A percentile compares a stretch with the other conserved stretches of the same genome.
Evolutionary conservation across 2,329 filamentous ascomycete genomes (phyloP).

Genomic region (Alternaria ethzedia): DNA sequence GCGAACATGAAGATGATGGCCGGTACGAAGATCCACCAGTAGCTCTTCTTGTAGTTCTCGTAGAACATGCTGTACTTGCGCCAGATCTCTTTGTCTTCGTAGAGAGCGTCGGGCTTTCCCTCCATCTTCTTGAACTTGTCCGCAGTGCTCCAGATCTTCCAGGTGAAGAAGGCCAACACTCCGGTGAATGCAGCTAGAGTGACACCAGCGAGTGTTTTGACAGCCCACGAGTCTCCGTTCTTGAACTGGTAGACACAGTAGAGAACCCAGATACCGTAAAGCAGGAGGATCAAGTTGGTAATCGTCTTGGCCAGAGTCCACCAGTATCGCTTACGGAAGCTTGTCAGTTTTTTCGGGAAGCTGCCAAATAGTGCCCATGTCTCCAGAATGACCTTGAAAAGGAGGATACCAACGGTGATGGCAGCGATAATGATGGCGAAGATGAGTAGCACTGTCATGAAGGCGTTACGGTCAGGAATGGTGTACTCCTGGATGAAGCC

Average conservation of each 20-base stretch:
- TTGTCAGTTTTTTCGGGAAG: constrained; percentile 78
- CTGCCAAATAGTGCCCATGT: constrained; percentile 87
- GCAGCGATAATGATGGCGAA: constrained; percentile 85
- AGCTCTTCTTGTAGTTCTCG: constrained; percentile 89
- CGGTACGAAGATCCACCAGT: constrained; percentile 97
- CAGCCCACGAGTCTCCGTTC: constrained; percentile 91
- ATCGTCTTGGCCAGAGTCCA: constrained; percentile 86
- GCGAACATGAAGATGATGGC: constrained; percentile 88
- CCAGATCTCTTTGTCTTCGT: constrained; percentile 89
- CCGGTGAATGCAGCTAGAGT: constrained; percentile 82
- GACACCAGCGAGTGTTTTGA: constrained; percentile 80
- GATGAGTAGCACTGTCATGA: constrained; percentile 91
- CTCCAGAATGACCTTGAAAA: constrained; percentile 91
- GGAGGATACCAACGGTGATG: constrained; percentile 83
- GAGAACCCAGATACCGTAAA: constrained; percentile 94
- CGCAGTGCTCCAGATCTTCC: constrained; percentile 80
- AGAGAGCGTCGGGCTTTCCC: constrained; percentile 75
- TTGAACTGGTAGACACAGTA: constrained; percentile 98
- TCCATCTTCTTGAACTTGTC: constrained; percentile 74
- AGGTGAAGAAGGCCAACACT: constrained; percentile 81
- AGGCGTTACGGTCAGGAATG: constrained; percentile 88
- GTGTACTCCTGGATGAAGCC: constrained; percentile 82
- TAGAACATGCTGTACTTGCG: constrained; percentile 97
- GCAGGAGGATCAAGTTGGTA: constrained; percentile 84
- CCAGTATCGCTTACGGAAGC: constrained; percentile 97